These are phyloP conservation scores for Candida nemodendra DNA, from an alignment of 805 yeast genomes.

Conservation along the genomic window DNA sequence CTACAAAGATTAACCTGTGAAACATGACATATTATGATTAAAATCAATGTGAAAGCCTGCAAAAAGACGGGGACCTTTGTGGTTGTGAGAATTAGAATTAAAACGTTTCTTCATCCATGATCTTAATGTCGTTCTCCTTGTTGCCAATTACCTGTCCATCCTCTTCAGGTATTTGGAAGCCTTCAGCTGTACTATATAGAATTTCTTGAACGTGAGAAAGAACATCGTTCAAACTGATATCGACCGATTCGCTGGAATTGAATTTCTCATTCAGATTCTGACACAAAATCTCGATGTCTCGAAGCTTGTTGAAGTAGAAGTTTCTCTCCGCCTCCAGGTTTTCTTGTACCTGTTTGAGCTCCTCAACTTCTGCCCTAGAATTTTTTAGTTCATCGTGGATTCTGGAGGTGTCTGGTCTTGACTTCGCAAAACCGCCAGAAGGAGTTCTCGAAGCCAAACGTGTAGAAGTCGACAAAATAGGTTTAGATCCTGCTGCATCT, in stretches of 20 bases:
- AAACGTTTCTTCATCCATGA: conserved; percentile 38
- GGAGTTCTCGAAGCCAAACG: conserved; percentile 12
- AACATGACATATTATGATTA: no score
- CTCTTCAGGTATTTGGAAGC: conserved; percentile 63
- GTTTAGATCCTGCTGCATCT: conserved; percentile 8
- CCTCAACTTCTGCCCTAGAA: conserved; percentile 54
- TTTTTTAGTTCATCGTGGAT: conserved; percentile 46
- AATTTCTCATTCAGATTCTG: conserved; percentile 59
- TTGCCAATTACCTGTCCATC: conserved; percentile 11
- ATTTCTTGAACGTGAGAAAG: conserved; percentile 69
- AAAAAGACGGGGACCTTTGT: no score
- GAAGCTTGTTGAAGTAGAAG: conserved; percentile 83
- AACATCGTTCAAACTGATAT: conserved; percentile 37
- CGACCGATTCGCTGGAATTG: conserved; percentile 29
- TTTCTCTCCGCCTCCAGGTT: conserved; percentile 79
- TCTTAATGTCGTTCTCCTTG: conserved; percentile 22
- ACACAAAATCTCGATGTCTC: conserved; percentile 82
- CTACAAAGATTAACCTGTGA: no score
- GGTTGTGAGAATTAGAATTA: no score
- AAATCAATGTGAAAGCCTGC: no score
- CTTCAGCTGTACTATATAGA: conserved; percentile 79
- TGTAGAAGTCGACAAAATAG: conserved; percentile 4
- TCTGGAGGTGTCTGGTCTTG: conserved; percentile 5
- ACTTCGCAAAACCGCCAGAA: conserved; percentile 2
- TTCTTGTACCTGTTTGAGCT: conserved; percentile 57